Evolutionary conservation across 768 basidiomycete genomes (phyloP).

Genomic region (Suillus discolor): DNA sequence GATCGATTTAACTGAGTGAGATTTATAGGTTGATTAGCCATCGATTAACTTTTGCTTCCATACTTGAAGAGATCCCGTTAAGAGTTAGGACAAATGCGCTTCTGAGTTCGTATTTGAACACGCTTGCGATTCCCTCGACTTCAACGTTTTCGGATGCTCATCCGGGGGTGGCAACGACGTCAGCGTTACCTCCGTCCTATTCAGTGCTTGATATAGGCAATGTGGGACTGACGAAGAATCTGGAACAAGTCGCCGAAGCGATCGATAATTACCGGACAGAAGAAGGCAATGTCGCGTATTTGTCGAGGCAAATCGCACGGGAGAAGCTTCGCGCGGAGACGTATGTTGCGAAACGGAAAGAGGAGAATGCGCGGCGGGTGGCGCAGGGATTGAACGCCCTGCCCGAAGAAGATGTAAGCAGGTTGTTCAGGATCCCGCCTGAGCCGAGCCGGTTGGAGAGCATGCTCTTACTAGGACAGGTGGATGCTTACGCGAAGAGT

Average conservation of each 20-base stretch:
- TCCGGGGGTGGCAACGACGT: constrained; percentile 40
- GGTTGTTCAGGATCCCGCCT: constrained; percentile 84
- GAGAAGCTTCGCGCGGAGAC: constrained; percentile 81
- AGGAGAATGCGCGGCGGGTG: constrained; percentile 79
- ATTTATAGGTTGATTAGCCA: constrained; percentile 70
- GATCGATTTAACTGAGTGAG: constrained; percentile 14
- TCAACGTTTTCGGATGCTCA: constrained; percentile 40
- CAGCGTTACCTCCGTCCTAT: constrained; percentile 62
- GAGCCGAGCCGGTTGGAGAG: constrained; percentile 91
- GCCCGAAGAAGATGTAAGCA: constrained; percentile 83
- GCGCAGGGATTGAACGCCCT: constrained; percentile 84
- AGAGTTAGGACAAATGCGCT: constrained; percentile 83
- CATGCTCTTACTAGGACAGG: constrained; percentile 82
- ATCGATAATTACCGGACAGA: constrained; percentile 87
- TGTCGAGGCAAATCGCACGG: constrained; percentile 84
- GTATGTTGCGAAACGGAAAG: constrained; percentile 82
- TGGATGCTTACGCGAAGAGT: constrained; percentile 83
- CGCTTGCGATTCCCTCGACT: constrained; percentile 50
- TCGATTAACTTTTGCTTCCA: constrained; percentile 81
- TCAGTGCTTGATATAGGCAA: constrained; percentile 71
- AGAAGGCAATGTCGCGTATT: constrained; percentile 89
- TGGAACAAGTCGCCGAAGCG: constrained; percentile 85
- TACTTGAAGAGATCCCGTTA: constrained; percentile 85
- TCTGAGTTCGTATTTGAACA: constrained; percentile 75
- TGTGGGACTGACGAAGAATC: constrained; percentile 67